These are phyloP conservation scores for Mycogone perniciosa DNA, from an alignment of 2,329 filamentous ascomycete species.

Conservation along the genomic window DNA sequence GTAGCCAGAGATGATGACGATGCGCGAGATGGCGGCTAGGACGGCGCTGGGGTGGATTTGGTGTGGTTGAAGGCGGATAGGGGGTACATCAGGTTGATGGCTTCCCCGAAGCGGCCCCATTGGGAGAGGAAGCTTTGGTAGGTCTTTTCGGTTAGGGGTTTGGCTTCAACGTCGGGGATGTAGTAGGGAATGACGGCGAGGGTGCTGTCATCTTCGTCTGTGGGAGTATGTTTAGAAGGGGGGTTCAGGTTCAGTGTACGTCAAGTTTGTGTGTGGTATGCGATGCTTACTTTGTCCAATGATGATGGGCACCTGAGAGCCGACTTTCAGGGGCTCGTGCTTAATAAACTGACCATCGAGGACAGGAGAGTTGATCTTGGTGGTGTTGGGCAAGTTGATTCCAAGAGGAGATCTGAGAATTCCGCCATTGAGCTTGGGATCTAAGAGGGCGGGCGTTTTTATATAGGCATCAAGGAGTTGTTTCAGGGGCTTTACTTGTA, in stretches of 20 bases:
- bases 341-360: slow-evolving; percentile 12
- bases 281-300: slow-evolving; percentile 8
- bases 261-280: too few species aligned
- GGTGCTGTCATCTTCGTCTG: slow-evolving; percentile 12
- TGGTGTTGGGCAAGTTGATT: slow-evolving; percentile 13
- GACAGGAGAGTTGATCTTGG: slow-evolving; percentile 6
- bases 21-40: slow-evolving; percentile 11
- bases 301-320: slow-evolving; percentile 13
- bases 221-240: background rate
- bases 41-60: slow-evolving; percentile 9
- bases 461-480: slow-evolving; percentile 6
- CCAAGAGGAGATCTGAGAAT: slow-evolving; percentile 3
- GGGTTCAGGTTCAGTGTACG: background rate
- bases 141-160: slow-evolving; percentile 11
- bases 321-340: slow-evolving; percentile 11
- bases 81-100: slow-evolving; percentile 13
- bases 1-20: slow-evolving; percentile 12
- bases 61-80: slow-evolving; percentile 14
- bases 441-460: slow-evolving; percentile 6
- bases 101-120: slow-evolving; percentile 9
- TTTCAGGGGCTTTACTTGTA: slow-evolving; percentile 10
- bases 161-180: background rate
- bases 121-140: slow-evolving; percentile 12
- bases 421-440: slow-evolving; percentile 3
- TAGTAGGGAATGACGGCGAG: slow-evolving; percentile 12